Evolutionary conservation across 805 yeast species (phyloP), one percentile per base, ranked within the genome.

Genomic region (Cyberlindnera euphorbiae): DNA sequence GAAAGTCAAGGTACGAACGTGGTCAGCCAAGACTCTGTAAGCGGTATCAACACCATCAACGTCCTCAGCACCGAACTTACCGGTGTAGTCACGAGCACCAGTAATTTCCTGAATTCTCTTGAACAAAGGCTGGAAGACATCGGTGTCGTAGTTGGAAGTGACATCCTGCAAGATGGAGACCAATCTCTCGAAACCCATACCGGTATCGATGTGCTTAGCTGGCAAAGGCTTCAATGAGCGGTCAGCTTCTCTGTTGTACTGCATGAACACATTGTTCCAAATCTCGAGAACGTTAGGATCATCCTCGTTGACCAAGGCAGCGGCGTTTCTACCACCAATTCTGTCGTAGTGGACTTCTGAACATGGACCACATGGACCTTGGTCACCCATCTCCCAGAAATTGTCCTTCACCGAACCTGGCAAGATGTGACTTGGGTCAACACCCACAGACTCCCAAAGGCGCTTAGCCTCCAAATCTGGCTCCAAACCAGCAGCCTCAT

Each of bases 331-430:
- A 41, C 97, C 97, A 48, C 98, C 98, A 47, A 93, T 88, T 66
- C 98, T 80, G 64, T 93, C 99, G 62, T 87, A 93, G 64, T 93
- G 99, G 51, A 93, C 75, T 65, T 93, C 99, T 17, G 95, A 83
- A 67, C 98, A 94, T 35, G 99, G 99, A 45, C 99, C 99, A 71
- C 99, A 93, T 32, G 99, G 99, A 49, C 99, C 99, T 69, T 90
- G 97, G 58, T 94, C 99, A 54, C 99, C 99, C 99, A 93, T 93
- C 70, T 93, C 99, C 99, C 99, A 93, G 65, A 93, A 93, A 67
- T 93, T 93, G 62, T 93, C 99, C 57, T 79, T 69, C 36, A 80
- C 84, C 49, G 79, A 68, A 39, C 99, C 99, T 15, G 96, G 95
- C 49, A 93, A 69, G 50, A 93, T 90, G 59, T 88, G 97, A 59